Evolutionary conservation across 139 green algal genomes (phyloP), one percentile per base, ranked within the genome.

Genomic region (Medakamo hakoo): DNA sequence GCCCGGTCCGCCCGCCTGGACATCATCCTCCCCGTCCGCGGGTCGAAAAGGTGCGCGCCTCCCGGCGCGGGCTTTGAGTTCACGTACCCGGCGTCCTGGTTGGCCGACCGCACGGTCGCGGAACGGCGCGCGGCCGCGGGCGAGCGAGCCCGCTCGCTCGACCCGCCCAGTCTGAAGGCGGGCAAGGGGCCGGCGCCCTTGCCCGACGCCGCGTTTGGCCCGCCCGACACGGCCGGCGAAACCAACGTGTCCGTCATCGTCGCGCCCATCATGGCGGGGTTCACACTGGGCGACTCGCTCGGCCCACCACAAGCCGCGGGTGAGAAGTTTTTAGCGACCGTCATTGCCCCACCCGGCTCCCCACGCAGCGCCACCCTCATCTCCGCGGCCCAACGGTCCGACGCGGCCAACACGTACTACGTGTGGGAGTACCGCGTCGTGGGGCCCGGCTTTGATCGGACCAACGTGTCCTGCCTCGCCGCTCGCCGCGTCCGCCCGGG

Each of bases 201-300:
- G 59, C 86, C 86, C 4, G 60, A 80, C 27, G 69, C 62, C 4
- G 85, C 84, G 14, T 90, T 86, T 57, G 85, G 85, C 20, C 85
- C 85, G 0, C 49, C 80, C 5, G 82, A 77, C 16, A 80, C 69
- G 23, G 78, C 65, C 14, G 84, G 86, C 1, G 86, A 93, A 63
- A 69, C 84, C 63, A 93, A 93, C 59, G 72, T 93, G 27, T 79
- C 62, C 26, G 76, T 89, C 1, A 75, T 93, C n/a, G 82, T 84
- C 3, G 76, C 77, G 2, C 80, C 82, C 26, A 82, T 88, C 61
- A 48, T 67, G 25, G 49, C 68, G 4, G 82, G 83, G 31, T 92
- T 91, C 72, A 66, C 25, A 2, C 62, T 86, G 23, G 22, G 49
- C 21, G 59, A 25, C 28, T 27, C 86, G 29, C 76, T 75, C 4